Conservation (phyloP, 495 filamentous ascomycete genomes). For the Schizothecium vesticola region DNA sequence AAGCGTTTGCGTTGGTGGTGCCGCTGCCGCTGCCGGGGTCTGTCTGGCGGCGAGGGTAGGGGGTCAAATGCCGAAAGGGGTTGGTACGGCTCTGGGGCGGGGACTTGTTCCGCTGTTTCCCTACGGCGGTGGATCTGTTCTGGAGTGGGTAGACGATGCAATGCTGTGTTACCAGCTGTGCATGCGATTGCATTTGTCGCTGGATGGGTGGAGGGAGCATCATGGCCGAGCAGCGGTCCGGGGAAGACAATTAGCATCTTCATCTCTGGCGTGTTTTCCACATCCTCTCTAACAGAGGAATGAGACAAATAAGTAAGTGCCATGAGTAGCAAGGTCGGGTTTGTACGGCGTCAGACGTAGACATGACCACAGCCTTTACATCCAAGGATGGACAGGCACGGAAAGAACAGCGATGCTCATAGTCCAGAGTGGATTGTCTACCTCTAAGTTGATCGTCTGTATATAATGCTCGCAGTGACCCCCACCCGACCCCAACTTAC, state of each 20-base stretch:
- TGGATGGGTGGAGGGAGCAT: background rate
- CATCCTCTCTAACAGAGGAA: too few relatives aligned
- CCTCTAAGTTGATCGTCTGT: background rate
- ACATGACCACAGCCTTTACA: too few relatives aligned
- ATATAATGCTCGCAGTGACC: background rate
- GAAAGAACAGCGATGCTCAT: background rate
- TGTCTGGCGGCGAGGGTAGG: background rate
- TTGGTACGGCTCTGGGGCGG: background rate
- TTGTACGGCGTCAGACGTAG: too few relatives aligned
- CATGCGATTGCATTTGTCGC: background rate
- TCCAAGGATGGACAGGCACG: too few relatives aligned
- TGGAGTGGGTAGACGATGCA: background rate
- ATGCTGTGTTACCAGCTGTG: background rate
- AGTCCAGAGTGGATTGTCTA: background rate
- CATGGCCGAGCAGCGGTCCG: too few relatives aligned
- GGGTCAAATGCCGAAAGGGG: background rate
- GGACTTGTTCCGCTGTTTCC: background rate
- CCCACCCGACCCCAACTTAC: too few relatives aligned
- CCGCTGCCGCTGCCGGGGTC: too few relatives aligned
- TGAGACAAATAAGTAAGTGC: too few relatives aligned
- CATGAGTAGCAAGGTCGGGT: too few relatives aligned
- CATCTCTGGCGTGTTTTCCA: too few relatives aligned
- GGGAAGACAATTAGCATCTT: too few relatives aligned
- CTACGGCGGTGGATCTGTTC: background rate
- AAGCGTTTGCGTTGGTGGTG: background rate